Conservation (phyloP, 2,329 filamentous ascomycete species). For the Aspergillus puulaauensis region DNA sequence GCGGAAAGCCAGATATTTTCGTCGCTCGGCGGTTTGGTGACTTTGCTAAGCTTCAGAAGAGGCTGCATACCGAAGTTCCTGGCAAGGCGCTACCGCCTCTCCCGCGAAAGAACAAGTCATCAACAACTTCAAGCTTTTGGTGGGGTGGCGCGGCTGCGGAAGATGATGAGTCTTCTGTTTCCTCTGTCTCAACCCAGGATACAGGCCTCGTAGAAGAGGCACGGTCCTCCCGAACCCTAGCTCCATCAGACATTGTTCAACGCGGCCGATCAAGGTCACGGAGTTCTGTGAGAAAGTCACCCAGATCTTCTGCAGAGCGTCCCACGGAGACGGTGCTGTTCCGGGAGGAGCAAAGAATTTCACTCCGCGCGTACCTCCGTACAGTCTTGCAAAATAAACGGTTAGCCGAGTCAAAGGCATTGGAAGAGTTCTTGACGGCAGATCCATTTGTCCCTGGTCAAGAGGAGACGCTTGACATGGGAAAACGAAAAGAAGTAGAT, state of each 20-base stretch:
- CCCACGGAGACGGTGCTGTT: constrained; percentile 60
- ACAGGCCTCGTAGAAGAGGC: constrained; percentile 44
- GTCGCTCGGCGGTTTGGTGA: constrained; percentile 86
- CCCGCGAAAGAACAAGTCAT: constrained; percentile 88
- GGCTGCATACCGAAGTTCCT: constrained; percentile 78
- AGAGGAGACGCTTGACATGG: constrained; percentile 80
- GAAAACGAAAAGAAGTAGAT: constrained; percentile 77
- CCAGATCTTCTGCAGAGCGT: constrained; percentile 44
- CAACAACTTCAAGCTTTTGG: constrained; percentile 61
- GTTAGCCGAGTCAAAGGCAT: constrained; percentile 77
- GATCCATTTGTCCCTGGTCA: constrained; percentile 73
- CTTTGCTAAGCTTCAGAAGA: constrained; percentile 77
- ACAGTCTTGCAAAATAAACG: constrained; percentile 81
- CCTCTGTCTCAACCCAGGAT: constrained; percentile 71
- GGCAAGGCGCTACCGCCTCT: constrained; percentile 85
- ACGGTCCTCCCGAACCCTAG: constrained; percentile 33
- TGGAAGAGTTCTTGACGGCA: constrained; percentile 77
- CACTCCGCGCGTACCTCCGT: constrained; percentile 84
- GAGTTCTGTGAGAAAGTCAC: constrained; percentile 29
- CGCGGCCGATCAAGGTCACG: constrained; percentile 29
- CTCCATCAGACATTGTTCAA: constrained; percentile 24
- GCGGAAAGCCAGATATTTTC: constrained; percentile 72
- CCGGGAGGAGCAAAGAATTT: constrained; percentile 87
- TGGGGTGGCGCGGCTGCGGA: constrained; percentile 49
- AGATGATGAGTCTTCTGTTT: constrained; percentile 77